These are phyloP conservation scores for Eucalyptus melliodora DNA, from an alignment of 345 rosid genomes.

Conservation along the genomic window DNA sequence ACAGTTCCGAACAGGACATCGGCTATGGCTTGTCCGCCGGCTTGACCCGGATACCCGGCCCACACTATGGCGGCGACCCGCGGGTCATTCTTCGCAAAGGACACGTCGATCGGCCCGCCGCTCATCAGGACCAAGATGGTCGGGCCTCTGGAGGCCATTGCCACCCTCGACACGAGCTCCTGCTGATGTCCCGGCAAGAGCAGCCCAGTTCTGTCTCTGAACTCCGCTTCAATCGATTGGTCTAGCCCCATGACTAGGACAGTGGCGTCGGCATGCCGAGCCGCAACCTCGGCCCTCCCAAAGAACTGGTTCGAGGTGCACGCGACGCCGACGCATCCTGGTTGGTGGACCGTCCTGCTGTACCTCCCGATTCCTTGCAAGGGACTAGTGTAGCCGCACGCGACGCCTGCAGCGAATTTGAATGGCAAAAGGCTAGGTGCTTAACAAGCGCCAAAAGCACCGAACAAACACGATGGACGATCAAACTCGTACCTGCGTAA, in stretches of 20 bases:
- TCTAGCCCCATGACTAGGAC: conserved; percentile 85
- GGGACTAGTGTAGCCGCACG: conserved; percentile 68
- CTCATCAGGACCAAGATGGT: conserved; percentile 55
- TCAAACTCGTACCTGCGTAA: conserved; percentile 50
- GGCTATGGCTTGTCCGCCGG: conserved; percentile 83
- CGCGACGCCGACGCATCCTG: conserved; percentile 50
- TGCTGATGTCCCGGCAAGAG: conserved; percentile 72
- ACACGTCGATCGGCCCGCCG: conserved; percentile 80
- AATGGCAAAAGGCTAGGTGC: background rate
- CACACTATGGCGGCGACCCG: conserved; percentile 67
- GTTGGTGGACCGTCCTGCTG: conserved; percentile 38
- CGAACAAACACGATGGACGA: too few relatives aligned
- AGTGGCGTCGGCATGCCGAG: conserved; percentile 63
- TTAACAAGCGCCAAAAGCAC: background rate
- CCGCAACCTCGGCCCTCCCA: conserved; percentile 41
- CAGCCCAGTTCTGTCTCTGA: conserved; percentile 49
- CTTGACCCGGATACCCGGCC: conserved; percentile 99
- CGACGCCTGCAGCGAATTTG: conserved; percentile 29
- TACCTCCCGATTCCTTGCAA: conserved; percentile 60
- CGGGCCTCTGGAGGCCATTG: conserved; percentile 65
- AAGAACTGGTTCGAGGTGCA: conserved; percentile 32
- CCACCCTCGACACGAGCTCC: conserved; percentile 63
- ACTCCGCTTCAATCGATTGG: conserved; percentile 79
- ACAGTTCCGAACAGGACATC: conserved; percentile 63
- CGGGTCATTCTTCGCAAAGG: conserved; percentile 80